Percentiles rank a stretch among this genome's conserved stretches.
These are phyloP conservation scores for Colletotrichum lupini DNA, from an alignment of 2,329 filamentous ascomycete species.

Conservation along the genomic window DNA sequence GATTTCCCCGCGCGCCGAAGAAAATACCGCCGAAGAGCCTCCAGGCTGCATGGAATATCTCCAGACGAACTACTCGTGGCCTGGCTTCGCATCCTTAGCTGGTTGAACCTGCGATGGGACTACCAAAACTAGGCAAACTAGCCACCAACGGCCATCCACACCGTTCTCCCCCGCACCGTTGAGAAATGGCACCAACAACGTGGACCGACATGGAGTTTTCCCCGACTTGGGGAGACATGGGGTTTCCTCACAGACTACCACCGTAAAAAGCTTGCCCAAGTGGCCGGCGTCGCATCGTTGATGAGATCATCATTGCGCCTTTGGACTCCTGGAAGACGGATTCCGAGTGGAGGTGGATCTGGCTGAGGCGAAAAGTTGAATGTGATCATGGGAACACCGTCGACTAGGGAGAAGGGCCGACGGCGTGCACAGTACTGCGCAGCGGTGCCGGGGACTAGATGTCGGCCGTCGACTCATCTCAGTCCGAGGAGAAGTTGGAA, in stretches of 20 bases:
- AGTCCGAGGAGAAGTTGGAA: not conserved
- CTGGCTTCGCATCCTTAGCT: not conserved
- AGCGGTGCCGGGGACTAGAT: not conserved
- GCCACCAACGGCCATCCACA: not conserved
- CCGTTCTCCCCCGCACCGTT: slow-evolving; percentile 3
- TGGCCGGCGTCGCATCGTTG: not conserved
- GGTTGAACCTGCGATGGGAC: not conserved
- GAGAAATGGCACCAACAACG: not conserved
- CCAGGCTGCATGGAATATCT: not conserved
- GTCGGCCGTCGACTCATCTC: not conserved
- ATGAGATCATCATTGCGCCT: slow-evolving; percentile 9
- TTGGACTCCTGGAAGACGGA: not conserved
- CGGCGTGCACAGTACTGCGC: not conserved
- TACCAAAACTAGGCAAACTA: not conserved
- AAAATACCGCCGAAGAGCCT: slow-evolving; percentile 22
- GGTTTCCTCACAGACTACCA: slow-evolving; percentile 3
- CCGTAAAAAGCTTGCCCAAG: not conserved
- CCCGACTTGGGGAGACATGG: not conserved
- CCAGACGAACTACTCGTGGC: not conserved
- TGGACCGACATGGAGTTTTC: not conserved
- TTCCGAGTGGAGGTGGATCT: not conserved
- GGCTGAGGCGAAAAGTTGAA: not conserved
- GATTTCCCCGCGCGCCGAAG: slow-evolving; percentile 19
- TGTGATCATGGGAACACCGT: slow-evolving; percentile 2
- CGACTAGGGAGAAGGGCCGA: slow-evolving; percentile 1